Percentiles rank a stretch among this genome's conserved stretches.
Conservation (phyloP, 2,329 filamentous ascomycete species). For the Curvularia hawaiiensis region DNA sequence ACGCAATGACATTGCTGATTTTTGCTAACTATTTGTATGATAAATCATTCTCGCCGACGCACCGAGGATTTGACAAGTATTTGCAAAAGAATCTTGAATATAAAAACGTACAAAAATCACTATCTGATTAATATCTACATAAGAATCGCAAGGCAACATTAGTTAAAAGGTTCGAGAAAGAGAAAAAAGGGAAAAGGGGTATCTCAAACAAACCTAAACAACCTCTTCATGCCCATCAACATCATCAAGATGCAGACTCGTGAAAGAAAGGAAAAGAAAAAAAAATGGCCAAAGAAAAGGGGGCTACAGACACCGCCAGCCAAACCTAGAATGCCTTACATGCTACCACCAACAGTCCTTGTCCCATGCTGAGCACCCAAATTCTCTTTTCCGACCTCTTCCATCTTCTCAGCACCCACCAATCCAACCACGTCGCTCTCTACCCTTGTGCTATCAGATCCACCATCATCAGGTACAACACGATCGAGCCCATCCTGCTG, state of each 20-base stretch:
- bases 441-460: slow-evolving; percentile 18
- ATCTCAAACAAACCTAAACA: background rate
- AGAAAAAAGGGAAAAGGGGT: background rate
- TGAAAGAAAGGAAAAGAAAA: background rate
- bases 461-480: slow-evolving; percentile 2
- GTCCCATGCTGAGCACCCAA: background rate
- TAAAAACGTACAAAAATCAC: background rate
- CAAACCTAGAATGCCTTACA: background rate
- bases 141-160: background rate
- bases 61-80: background rate
- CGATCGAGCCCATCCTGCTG: background rate
- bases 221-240: background rate
- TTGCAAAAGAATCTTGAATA: background rate
- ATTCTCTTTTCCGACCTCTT: slow-evolving; percentile 1
- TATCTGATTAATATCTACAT: background rate
- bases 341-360: background rate
- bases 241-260: background rate
- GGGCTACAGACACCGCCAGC: background rate
- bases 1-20: background rate
- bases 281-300: background rate
- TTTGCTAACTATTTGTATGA: background rate
- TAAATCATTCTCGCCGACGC: too few species aligned
- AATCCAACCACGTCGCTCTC: slow-evolving; percentile 11
- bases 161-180: background rate
- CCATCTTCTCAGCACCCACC: background rate